Evolutionary conservation across 345 rosid genomes (phyloP).

Genomic region (Lumnitzera racemosa): DNA sequence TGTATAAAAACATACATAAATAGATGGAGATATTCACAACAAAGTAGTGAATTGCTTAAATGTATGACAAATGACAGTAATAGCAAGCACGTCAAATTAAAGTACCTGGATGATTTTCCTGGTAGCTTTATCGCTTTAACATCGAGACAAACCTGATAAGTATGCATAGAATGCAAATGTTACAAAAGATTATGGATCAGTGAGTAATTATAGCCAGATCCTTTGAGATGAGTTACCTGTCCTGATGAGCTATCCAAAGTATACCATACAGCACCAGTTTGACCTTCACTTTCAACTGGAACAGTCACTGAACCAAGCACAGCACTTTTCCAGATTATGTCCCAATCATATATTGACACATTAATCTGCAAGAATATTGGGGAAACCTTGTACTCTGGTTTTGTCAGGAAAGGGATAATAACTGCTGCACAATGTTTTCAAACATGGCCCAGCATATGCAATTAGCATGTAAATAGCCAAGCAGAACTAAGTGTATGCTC

Average conservation of each 20-base stretch:
- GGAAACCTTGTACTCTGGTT: conserved; percentile 1
- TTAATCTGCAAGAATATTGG: conserved; percentile 47
- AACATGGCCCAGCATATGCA: too few relatives aligned
- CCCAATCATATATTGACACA: conserved; percentile 98
- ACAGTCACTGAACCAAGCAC: conserved; percentile 92
- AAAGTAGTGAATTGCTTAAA: neutral
- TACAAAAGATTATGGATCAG: conserved; percentile 9
- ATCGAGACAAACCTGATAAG: conserved; percentile 85
- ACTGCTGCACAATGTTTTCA: neutral
- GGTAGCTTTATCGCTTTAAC: conserved; percentile 63
- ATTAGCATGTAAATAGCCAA: too few relatives aligned
- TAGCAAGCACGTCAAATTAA: neutral
- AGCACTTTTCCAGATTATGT: conserved; percentile 98
- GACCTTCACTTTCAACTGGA: conserved; percentile 79
- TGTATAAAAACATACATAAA: too few relatives aligned
- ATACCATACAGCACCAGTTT: conserved; percentile 85
- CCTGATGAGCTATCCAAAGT: conserved; percentile 88
- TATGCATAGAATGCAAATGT: neutral
- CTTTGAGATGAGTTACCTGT: conserved; percentile 48
- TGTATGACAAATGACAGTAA: neutral
- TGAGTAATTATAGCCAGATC: conserved; percentile 10
- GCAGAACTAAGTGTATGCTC: too few relatives aligned
- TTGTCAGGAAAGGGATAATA: neutral
- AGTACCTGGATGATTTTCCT: conserved; percentile 59
- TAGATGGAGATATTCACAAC: neutral